Evolutionary conservation across 1,284 basidiomycete genomes (phyloP).

Genomic region (Apiotrichum siamense): DNA sequence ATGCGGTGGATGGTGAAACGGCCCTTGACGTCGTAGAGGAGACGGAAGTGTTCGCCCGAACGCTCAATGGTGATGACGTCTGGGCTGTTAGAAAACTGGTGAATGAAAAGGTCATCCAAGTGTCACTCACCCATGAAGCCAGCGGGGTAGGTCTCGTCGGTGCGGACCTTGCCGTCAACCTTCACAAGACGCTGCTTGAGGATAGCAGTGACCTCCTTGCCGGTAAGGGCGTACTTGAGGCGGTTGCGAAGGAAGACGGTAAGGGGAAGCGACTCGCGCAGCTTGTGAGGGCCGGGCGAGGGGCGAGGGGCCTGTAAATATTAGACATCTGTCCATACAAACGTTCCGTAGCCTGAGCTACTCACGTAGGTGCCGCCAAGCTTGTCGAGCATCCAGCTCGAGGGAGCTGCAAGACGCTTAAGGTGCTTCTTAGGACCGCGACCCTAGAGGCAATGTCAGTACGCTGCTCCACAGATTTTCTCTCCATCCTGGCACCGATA

Average conservation of each 20-base stretch:
- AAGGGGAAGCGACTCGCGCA: constrained; percentile 91
- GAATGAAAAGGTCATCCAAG: too few species aligned
- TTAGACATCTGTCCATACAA: constrained; percentile 46
- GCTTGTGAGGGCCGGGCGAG: constrained; percentile 97
- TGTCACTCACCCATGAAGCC: constrained; percentile 88
- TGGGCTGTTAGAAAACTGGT: constrained; percentile 44
- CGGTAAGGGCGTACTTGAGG: constrained; percentile 97
- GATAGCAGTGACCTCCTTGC: constrained; percentile 91
- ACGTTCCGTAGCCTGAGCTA: constrained; percentile 46
- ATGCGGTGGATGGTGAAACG: constrained; percentile 99
- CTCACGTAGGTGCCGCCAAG: constrained; percentile 80
- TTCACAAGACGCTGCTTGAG: constrained; percentile 96
- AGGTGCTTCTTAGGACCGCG: constrained; percentile 99
- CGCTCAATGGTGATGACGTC: constrained; percentile 97
- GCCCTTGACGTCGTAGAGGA: constrained; percentile 98
- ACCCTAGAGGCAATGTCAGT: constrained; percentile 53
- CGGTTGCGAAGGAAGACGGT: constrained; percentile 97
- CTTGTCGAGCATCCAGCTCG: constrained; percentile 99
- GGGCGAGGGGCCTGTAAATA: constrained; percentile 68
- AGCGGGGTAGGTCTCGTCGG: constrained; percentile 92
- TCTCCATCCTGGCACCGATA: neutral
- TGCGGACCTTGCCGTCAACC: constrained; percentile 98
- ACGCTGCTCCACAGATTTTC: neutral
- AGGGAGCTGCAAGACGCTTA: constrained; percentile 95
- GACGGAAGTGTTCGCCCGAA: constrained; percentile 98